phyloP scores from a whole-genome alignment of 2,329 filamentous ascomycete species.

The Cladosporium sp. region DNA sequence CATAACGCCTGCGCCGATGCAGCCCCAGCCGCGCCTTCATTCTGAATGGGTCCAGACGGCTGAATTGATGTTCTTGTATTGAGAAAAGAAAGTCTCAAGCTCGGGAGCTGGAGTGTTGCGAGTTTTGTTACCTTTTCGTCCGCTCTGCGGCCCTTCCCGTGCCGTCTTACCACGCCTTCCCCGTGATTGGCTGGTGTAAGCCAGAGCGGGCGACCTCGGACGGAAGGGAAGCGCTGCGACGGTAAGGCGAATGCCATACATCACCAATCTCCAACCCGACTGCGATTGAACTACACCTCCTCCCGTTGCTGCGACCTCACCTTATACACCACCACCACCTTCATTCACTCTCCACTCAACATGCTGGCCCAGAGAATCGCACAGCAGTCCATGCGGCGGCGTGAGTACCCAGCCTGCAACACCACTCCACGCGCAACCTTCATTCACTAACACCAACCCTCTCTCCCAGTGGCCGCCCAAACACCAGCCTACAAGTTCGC shows the following conservation, averaged over 20 bases:
- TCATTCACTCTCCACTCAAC: constrained; percentile 18
- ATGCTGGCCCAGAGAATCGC: constrained; percentile 44
- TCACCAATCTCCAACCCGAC: background rate
- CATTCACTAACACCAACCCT: constrained; percentile 18
- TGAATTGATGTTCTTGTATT: constrained; percentile 14
- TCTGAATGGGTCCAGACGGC: constrained; percentile 27
- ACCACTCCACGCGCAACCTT: background rate
- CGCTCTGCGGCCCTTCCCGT: too few species aligned
- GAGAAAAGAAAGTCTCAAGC: constrained; percentile 13
- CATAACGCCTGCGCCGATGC: constrained; percentile 29
- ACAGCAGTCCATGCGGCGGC: constrained; percentile 41
- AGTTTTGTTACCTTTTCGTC: background rate
- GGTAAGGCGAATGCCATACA: background rate
- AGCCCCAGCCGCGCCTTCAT: constrained; percentile 30
- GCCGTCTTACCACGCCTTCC: background rate
- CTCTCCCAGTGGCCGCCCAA: constrained; percentile 38
- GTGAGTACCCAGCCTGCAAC: constrained; percentile 27
- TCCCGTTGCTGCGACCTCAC: constrained; percentile 7
- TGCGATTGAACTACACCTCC: background rate
- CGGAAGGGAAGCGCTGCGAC: background rate
- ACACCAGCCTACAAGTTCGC: constrained; percentile 44
- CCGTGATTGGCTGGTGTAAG: constrained; percentile 17
- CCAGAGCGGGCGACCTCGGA: constrained; percentile 7
- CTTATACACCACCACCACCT: background rate
- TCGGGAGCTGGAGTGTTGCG: background rate